Base-by-base conservation (phyloP, 345 rosid species). In the Camelina sativa region DNA sequence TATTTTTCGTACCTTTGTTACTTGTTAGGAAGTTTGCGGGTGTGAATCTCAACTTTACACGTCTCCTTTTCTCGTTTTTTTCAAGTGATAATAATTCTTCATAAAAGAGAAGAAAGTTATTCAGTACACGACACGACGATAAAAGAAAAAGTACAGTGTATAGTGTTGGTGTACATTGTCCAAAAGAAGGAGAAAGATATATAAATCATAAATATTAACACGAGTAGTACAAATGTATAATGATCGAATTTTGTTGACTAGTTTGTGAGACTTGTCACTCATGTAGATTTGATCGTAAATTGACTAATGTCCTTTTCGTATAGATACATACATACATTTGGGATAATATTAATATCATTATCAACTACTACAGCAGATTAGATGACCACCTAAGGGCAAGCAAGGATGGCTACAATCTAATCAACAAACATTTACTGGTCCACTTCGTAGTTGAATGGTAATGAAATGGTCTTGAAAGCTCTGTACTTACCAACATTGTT, bases 391-490 rank as follows among this genome's bases (percentile, higher is more conserved):
- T 23, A 4, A 64, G 16, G 3, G 17, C 28, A 47, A 44, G 7
- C 30, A 62, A 38, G 6, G 16, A 62, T 72, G 53, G 11, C 15
- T 51, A 52, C 34, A 41, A 38, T 51, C 15, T 72, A 46, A 62
- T 51, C 32, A 12, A 51, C 34, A 19, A 32, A 43, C 5, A 34
- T 20, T 64, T 64, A 44, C 4, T 64, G 64, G 57, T 85, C 87
- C 51, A 74, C 87, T 4, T 86, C 84, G 9, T 82, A 76, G 80
- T 85, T 80, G 81, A 89, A 87, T 54, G 92, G 96, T 22, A 85
- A 65, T 19, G 89, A 86, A 15, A 85, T 85, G 0, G 89, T 76
- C 77, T 87, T 87, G 79, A 86, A 87, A 28, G 92, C 91, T 2
- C 84, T 73, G 25, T 57, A 86, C 46, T 84, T 88, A 1, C 85